Evolutionary conservation across 768 basidiomycete species (phyloP), one percentile per base, ranked within the genome.

Genomic region (Strobilomyces dryophilus): DNA sequence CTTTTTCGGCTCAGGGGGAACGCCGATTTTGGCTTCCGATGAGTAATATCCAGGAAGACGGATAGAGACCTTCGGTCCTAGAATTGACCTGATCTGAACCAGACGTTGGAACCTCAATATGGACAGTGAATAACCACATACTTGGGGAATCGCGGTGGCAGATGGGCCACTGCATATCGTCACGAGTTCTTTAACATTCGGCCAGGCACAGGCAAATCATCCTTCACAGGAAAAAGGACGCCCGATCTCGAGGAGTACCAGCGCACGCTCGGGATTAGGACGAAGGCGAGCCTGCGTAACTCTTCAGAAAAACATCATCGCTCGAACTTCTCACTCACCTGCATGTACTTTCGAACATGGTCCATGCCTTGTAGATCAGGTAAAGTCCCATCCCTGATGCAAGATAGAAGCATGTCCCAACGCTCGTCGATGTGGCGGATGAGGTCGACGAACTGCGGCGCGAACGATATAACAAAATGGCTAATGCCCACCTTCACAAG

Each of bases 181-280:
- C 12, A 12, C 10, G 2, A 64, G 17, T 5, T 20, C 17, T 1
- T 8, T 48, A 9, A 24, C 53, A 0, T 53, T 31, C 14, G 60
- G 63, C 62, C 60, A 64, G 18, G 61, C 51, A 2, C 53, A 51
- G 4, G 49, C 8, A 3, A 44, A 37, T 62, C 62, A 61, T 39
- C 62, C 62, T 32, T 54, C 47, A 5, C 9, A 26, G 6, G 53
- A 53, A 21, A 34, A 55, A 5, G 59, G 57, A 10, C 55, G 48
- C 0, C 57, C 62, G 1, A 64, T 57, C 4, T 37, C 51, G 24
- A 32, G 43, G 5, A 64, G 53, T 18, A 63, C 62, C 0, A 50
- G 45, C 17, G 60, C 64, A 8, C 60, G 59, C 10, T 49, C 46
- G 0, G 60, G 62, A 31, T 61, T 29, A 5, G 60, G 44, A 9